Conservation (phyloP, 331 rosid genomes). For the Acacia concinna region DNA sequence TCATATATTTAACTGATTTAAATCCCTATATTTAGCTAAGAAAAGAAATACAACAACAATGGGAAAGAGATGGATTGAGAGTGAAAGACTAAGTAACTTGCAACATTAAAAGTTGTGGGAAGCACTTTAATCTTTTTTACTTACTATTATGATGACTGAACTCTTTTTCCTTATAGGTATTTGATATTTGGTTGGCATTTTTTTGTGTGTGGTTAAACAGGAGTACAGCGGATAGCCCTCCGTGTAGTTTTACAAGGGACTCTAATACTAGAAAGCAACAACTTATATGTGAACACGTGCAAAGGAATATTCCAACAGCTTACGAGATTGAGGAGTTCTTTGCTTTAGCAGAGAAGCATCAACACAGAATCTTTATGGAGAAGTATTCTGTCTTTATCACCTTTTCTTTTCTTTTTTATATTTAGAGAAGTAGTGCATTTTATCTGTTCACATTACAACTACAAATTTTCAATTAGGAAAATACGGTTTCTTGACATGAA, state of each 20-base stretch:
- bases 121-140: neutral
- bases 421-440: neutral
- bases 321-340: slow-evolving; percentile 86
- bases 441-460: neutral
- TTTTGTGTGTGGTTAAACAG: slow-evolving; percentile 37
- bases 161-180: neutral
- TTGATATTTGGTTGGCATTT: neutral
- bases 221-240: slow-evolving; percentile 80
- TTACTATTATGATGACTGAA: neutral
- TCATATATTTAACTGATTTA: neutral
- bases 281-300: slow-evolving; percentile 35
- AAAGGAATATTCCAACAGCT: slow-evolving; percentile 63
- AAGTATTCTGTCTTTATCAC: slow-evolving; percentile 46
- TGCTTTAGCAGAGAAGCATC: slow-evolving; percentile 70
- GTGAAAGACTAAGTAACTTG: neutral
- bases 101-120: neutral
- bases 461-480: neutral
- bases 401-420: neutral
- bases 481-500: neutral
- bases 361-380: slow-evolving; percentile 66
- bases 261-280: slow-evolving; percentile 42
- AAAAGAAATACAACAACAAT: neutral
- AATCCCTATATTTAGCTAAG: neutral
- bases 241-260: slow-evolving; percentile 71
- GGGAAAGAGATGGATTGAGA: neutral